phyloP scores from a whole-genome alignment of 2,329 filamentous ascomycete species.

The Grosmannia serpens region DNA sequence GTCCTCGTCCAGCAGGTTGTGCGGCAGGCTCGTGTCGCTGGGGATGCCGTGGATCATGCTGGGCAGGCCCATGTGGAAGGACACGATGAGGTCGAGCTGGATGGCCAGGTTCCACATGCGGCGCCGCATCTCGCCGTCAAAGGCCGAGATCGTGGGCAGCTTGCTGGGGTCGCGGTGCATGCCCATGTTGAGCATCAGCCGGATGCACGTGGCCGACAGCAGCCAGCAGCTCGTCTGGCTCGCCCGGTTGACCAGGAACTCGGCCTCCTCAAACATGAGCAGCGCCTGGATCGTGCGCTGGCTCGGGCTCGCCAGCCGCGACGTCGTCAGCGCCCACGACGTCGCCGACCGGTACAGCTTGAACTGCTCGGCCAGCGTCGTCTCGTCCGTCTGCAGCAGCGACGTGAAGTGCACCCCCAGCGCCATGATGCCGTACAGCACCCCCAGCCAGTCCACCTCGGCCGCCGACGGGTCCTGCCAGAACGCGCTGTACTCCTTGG shows the following conservation, averaged over 20 bases:
- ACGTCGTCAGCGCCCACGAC: slow-evolving; percentile 37
- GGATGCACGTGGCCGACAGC: slow-evolving; percentile 35
- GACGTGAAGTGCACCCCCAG: slow-evolving; percentile 30
- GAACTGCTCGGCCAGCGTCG: slow-evolving; percentile 33
- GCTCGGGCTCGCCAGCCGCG: slow-evolving; percentile 38
- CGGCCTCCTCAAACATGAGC: slow-evolving; percentile 38
- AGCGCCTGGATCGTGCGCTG: slow-evolving; percentile 37
- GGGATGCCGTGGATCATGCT: slow-evolving; percentile 53
- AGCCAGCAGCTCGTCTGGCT: slow-evolving; percentile 44
- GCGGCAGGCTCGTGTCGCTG: slow-evolving; percentile 48
- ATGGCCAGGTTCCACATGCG: slow-evolving; percentile 41
- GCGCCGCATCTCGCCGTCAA: slow-evolving; percentile 42
- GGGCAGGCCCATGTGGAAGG: slow-evolving; percentile 57
- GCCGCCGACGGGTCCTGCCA: slow-evolving; percentile 15
- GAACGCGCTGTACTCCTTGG: slow-evolving; percentile 14
- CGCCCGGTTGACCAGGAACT: slow-evolving; percentile 39
- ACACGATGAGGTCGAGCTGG: slow-evolving; percentile 52
- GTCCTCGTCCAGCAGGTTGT: slow-evolving; percentile 55
- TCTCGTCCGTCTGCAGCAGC: slow-evolving; percentile 30
- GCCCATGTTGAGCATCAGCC: slow-evolving; percentile 47
- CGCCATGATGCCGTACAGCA: slow-evolving; percentile 21
- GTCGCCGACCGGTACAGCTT: slow-evolving; percentile 36
- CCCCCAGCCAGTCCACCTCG: slow-evolving; percentile 18
- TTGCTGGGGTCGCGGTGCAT: slow-evolving; percentile 44
- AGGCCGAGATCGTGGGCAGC: slow-evolving; percentile 36